These are phyloP conservation scores for Penicillium canariense DNA, from an alignment of 495 filamentous ascomycete genomes.

Conservation along the genomic window DNA sequence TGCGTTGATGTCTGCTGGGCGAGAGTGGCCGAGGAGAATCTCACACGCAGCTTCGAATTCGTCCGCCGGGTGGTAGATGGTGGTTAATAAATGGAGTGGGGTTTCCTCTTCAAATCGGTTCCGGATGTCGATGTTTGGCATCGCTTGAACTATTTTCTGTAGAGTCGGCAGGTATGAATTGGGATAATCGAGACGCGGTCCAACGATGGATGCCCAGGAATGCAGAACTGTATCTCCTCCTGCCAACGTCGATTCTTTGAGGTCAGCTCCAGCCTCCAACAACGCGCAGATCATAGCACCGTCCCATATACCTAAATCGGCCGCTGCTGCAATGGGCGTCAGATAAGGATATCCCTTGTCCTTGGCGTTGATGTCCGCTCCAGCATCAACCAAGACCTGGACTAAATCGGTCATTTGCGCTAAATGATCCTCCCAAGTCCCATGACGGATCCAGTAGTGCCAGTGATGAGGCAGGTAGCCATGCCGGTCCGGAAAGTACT, in stretches of 20 bases:
- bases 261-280: constrained; percentile 15
- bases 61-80: constrained; percentile 17
- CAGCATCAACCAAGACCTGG: constrained; percentile 16
- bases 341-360: constrained; percentile 17
- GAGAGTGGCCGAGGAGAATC: constrained; percentile 1
- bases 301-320: constrained; percentile 20
- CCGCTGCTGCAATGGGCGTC: constrained; percentile 18
- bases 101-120: constrained; percentile 16
- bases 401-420: constrained; percentile 7
- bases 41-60: constrained; percentile 16
- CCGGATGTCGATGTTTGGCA: constrained; percentile 13
- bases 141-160: constrained; percentile 6
- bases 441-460: constrained; percentile 24
- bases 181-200: constrained; percentile 21
- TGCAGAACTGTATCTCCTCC: constrained; percentile 18
- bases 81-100: constrained; percentile 14
- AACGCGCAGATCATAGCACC: constrained; percentile 14
- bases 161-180: constrained; percentile 15
- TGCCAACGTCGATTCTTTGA: constrained; percentile 2
- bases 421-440: constrained; percentile 13
- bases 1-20: constrained; percentile 10
- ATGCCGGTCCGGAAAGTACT: constrained; percentile 13
- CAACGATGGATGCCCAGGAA: constrained; percentile 14
- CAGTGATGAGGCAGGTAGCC: constrained; percentile 13
- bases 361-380: constrained; percentile 25